Evolutionary conservation across 495 filamentous ascomycete genomes (phyloP).

Genomic region (Cryomyces minteri): DNA sequence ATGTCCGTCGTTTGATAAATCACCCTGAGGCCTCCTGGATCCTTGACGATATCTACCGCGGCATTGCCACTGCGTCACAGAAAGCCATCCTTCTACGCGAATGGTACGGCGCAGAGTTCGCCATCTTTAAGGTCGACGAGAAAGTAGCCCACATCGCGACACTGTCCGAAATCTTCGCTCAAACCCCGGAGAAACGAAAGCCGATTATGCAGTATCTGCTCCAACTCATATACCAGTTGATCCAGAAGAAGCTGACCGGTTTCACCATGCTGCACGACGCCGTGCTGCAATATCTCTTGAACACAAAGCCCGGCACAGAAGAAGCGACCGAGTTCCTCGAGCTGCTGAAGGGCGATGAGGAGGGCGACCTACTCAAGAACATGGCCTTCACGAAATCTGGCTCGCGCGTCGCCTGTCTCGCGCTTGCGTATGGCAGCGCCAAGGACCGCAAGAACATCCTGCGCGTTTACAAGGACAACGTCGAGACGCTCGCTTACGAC

Average conservation of each 20-base stretch:
- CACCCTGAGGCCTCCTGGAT: constrained; percentile 95
- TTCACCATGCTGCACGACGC: constrained; percentile 96
- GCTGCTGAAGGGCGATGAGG: constrained; percentile 74
- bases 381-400: constrained; percentile 89
- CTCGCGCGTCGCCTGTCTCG: constrained; percentile 58
- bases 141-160: constrained; percentile 31
- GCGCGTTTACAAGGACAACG: constrained; percentile 67
- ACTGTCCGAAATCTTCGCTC: constrained; percentile 51
- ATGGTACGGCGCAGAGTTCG: constrained; percentile 93
- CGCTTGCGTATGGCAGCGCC: constrained; percentile 64
- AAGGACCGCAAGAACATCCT: constrained; percentile 86
- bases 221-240: constrained; percentile 69
- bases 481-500: constrained; percentile 68
- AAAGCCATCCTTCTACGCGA: constrained; percentile 71
- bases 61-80: constrained; percentile 65
- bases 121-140: constrained; percentile 49
- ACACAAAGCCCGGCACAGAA: constrained; percentile 50
- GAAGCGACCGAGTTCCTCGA: constrained; percentile 81
- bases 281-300: constrained; percentile 91
- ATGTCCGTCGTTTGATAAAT: constrained; percentile 79
- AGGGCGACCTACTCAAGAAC: constrained; percentile 76
- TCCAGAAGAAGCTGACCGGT: constrained; percentile 88
- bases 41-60: constrained; percentile 86
- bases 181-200: constrained; percentile 64
- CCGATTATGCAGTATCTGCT: constrained; percentile 71